These are phyloP conservation scores for Macrolepiota fuliginosa DNA, from an alignment of 768 basidiomycete genomes.

Conservation along the genomic window DNA sequence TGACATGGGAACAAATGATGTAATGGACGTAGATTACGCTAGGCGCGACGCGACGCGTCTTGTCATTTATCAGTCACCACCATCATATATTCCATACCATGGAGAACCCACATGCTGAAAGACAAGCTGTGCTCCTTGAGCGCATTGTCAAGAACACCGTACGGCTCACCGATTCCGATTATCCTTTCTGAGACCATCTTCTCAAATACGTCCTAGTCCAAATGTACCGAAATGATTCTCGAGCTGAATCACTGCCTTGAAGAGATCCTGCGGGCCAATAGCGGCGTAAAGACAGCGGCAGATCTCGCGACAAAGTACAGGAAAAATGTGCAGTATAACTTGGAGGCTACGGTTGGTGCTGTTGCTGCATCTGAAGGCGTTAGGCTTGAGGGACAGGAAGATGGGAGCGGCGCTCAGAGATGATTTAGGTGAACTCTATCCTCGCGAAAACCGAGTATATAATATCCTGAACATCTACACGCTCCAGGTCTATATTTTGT, in stretches of 20 bases:
- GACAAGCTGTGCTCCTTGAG: conserved; percentile 87
- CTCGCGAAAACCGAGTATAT: neutral
- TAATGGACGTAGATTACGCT: neutral
- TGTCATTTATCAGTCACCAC: neutral
- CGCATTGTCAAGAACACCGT: conserved; percentile 90
- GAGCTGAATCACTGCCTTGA: conserved; percentile 89
- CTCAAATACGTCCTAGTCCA: conserved; percentile 53
- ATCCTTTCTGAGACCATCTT: conserved; percentile 5
- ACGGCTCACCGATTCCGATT: conserved; percentile 23
- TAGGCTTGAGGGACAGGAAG: neutral
- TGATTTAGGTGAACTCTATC: neutral
- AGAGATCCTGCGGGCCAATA: conserved; percentile 81
- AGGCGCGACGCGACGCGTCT: neutral
- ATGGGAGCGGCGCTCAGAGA: neutral
- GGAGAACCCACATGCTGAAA: conserved; percentile 95
- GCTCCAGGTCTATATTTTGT: too few relatives aligned
- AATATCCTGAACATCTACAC: too few relatives aligned
- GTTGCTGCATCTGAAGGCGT: conserved; percentile 1
- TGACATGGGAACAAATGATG: conserved; percentile 1
- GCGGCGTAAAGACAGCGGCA: conserved; percentile 75
- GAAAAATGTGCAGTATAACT: conserved; percentile 90
- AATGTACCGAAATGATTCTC: conserved; percentile 87
- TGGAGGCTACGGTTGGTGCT: conserved; percentile 57
- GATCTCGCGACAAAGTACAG: conserved; percentile 85
- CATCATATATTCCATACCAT: conserved; percentile 36